Conservation (phyloP, 768 basidiomycete species). For the Arthromyces matolae region DNA sequence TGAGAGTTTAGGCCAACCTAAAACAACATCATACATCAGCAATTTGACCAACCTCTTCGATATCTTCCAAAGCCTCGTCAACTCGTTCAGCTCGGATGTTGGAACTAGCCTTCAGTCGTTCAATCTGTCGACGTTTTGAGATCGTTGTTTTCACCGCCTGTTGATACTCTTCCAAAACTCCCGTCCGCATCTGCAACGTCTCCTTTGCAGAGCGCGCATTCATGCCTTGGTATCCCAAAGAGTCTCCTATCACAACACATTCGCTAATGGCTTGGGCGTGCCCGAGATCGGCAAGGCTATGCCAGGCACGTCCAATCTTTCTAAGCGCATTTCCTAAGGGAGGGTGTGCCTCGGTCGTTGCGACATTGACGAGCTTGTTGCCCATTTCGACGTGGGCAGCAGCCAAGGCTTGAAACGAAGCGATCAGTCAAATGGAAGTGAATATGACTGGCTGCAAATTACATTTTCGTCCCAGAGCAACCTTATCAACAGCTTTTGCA, state of each 20-base stretch:
- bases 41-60: slow-evolving; percentile 86
- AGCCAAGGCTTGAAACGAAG: slow-evolving; percentile 58
- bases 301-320: slow-evolving; percentile 84
- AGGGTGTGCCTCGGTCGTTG: slow-evolving; percentile 84
- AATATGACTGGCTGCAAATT: slow-evolving; percentile 19
- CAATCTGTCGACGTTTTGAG: slow-evolving; percentile 88
- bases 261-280: slow-evolving; percentile 91
- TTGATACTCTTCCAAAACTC: slow-evolving; percentile 92
- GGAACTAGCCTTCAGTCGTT: slow-evolving; percentile 79
- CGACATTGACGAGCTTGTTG: slow-evolving; percentile 86
- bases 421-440: background rate
- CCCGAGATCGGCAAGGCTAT: slow-evolving; percentile 83
- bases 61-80: slow-evolving; percentile 87
- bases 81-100: slow-evolving; percentile 84
- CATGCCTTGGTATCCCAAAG: slow-evolving; percentile 92
- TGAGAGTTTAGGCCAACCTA: slow-evolving; percentile 8
- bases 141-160: slow-evolving; percentile 90
- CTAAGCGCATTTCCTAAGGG: slow-evolving; percentile 80
- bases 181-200: slow-evolving; percentile 84
- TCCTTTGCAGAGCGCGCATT: slow-evolving; percentile 98
- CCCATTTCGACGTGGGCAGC: slow-evolving; percentile 83
- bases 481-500: slow-evolving; percentile 85
- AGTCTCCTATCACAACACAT: slow-evolving; percentile 94
- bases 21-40: background rate
- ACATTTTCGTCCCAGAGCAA: slow-evolving; percentile 81